Evolutionary conservation across 805 yeast genomes (phyloP).

Genomic region (Maudiozyma bulderi): DNA sequence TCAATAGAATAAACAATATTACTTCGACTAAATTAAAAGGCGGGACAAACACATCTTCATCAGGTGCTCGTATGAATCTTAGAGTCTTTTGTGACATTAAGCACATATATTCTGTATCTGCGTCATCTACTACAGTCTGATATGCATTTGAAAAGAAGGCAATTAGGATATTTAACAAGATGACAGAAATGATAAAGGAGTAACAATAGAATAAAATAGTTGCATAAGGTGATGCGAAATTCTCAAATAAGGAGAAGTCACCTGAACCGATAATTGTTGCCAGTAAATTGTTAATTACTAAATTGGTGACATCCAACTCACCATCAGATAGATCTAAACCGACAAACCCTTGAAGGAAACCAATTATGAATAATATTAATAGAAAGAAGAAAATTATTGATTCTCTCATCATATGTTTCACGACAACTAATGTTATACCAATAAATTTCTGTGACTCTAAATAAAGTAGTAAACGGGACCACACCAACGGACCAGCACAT

Average conservation of each 20-base stretch:
- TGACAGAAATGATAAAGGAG: conserved; percentile 64
- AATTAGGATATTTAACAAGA: conserved; percentile 71
- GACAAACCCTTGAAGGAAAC: conserved; percentile 78
- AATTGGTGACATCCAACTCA: conserved; percentile 58
- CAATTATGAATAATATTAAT: conserved; percentile 58
- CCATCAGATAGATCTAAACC: conserved; percentile 89
- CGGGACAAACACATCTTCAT: conserved; percentile 73
- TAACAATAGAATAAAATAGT: conserved; percentile 67
- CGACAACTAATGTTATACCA: conserved; percentile 81
- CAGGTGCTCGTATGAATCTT: conserved; percentile 81
- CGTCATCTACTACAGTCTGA: conserved; percentile 69
- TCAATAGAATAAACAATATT: conserved; percentile 34
- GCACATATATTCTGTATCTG: conserved; percentile 78
- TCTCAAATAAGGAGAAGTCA: conserved; percentile 56
- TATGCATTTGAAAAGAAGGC: conserved; percentile 83
- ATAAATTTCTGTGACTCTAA: conserved; percentile 74
- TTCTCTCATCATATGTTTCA: conserved; percentile 80
- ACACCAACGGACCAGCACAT: conserved; percentile 77
- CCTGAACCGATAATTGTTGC: conserved; percentile 70
- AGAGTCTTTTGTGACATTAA: conserved; percentile 76
- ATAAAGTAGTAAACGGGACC: conserved; percentile 68
- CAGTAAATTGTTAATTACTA: conserved; percentile 53
- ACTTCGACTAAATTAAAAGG: conserved; percentile 73
- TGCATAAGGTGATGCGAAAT: conserved; percentile 80
- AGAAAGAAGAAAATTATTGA: conserved; percentile 74